phyloP scores from a whole-genome alignment of 768 basidiomycete species.

The Kwoniella botswanensis region DNA sequence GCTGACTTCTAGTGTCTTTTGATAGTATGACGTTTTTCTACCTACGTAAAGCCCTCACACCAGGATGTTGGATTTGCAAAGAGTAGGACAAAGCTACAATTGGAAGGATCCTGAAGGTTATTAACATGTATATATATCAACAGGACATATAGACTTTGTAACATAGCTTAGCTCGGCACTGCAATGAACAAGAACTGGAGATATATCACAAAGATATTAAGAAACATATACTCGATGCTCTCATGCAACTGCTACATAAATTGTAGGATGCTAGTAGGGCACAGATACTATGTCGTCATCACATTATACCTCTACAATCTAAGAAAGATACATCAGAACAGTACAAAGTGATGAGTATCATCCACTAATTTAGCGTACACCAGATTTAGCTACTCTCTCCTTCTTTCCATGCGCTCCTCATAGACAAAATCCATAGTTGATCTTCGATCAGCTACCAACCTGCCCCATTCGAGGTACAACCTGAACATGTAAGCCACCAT shows the following conservation, averaged over 20 bases:
- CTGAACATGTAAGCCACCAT: conserved; percentile 55
- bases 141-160: too few relatives aligned
- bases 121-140: too few relatives aligned
- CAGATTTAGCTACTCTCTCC: background rate
- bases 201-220: too few relatives aligned
- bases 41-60: conserved; percentile 25
- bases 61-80: conserved; percentile 36
- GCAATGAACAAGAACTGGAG: too few relatives aligned
- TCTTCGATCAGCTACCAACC: conserved; percentile 41
- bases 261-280: too few relatives aligned
- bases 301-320: too few relatives aligned
- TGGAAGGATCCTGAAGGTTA: too few relatives aligned
- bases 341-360: background rate
- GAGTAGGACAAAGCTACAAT: background rate
- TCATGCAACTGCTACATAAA: too few relatives aligned
- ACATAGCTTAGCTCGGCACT: too few relatives aligned
- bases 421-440: conserved; percentile 45
- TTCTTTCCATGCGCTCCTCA: conserved; percentile 34
- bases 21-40: conserved; percentile 39
- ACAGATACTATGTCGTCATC: too few relatives aligned
- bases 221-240: too few relatives aligned
- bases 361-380: background rate
- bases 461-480: conserved; percentile 56
- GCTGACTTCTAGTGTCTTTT: background rate
- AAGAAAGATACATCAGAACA: background rate